Evolutionary conservation across 1,284 basidiomycete genomes (phyloP).

Genomic region (Lentinula novae-zelandiae): DNA sequence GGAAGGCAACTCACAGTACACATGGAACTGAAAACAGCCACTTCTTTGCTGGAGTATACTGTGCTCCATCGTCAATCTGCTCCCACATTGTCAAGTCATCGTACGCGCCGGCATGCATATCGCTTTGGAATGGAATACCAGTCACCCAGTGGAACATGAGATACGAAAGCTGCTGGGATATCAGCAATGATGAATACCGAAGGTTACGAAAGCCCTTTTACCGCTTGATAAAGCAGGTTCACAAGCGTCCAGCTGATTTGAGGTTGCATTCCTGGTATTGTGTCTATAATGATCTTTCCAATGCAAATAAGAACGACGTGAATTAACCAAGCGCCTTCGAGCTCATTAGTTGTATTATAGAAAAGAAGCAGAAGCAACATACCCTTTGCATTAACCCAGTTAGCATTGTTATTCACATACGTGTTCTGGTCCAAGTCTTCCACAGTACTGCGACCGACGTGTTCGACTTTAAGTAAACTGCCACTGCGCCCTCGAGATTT

Average conservation of each 20-base stretch:
- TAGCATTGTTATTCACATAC: constrained; percentile 90
- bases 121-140: constrained; percentile 92
- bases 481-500: constrained; percentile 67
- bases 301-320: constrained; percentile 90
- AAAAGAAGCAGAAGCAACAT: constrained; percentile 18
- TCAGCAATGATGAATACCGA: constrained; percentile 5
- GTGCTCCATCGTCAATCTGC: constrained; percentile 98
- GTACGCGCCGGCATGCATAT: constrained; percentile 88
- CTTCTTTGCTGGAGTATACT: constrained; percentile 98
- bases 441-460: constrained; percentile 74
- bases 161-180: constrained; percentile 75
- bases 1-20: constrained; percentile 66
- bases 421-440: constrained; percentile 83
- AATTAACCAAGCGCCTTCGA: constrained; percentile 92
- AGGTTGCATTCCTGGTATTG: constrained; percentile 90
- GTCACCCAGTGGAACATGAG: constrained; percentile 99
- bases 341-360: not conserved
- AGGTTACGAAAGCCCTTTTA: constrained; percentile 32
- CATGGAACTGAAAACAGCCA: constrained; percentile 94
- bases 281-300: constrained; percentile 93
- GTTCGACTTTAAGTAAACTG: constrained; percentile 86
- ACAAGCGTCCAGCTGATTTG: constrained; percentile 96
- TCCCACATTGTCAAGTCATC: constrained; percentile 99
- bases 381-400: constrained; percentile 99
- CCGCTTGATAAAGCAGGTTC: constrained; percentile 89